phyloP scores from a whole-genome alignment of 2,329 filamentous ascomycete species.

The Aspergillus nomiae region DNA sequence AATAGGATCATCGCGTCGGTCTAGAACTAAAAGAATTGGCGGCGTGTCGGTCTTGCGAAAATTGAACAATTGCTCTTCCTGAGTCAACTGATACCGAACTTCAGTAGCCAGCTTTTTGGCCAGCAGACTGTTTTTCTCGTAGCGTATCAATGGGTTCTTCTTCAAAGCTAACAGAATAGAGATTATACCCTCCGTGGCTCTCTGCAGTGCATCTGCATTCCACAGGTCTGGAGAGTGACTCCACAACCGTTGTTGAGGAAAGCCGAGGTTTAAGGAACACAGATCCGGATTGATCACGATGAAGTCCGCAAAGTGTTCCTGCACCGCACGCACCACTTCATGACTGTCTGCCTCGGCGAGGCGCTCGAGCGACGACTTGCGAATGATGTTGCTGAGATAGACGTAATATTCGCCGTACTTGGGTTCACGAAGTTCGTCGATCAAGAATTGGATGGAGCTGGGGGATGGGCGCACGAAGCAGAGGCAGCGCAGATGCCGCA shows the following conservation, averaged over 20 bases:
- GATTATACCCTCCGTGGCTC: constrained; percentile 83
- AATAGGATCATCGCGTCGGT: constrained; percentile 90
- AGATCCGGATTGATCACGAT: constrained; percentile 93
- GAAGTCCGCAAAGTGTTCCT: constrained; percentile 97
- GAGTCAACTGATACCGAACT: constrained; percentile 87
- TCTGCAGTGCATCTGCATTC: constrained; percentile 84
- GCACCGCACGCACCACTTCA: constrained; percentile 89
- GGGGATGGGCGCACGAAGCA: constrained; percentile 91
- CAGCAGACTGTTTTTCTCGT: constrained; percentile 84
- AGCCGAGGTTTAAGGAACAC: constrained; percentile 74
- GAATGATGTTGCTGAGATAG: constrained; percentile 96
- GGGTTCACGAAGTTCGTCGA: constrained; percentile 92
- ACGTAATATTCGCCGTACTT: constrained; percentile 98
- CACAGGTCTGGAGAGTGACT: constrained; percentile 78
- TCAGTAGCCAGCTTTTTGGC: constrained; percentile 93
- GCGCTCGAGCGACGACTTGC: constrained; percentile 92
- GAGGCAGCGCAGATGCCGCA: constrained; percentile 92
- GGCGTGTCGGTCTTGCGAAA: constrained; percentile 94
- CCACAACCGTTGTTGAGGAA: constrained; percentile 78
- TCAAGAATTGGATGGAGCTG: constrained; percentile 87
- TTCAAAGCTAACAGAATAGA: constrained; percentile 86
- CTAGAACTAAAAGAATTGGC: constrained; percentile 85
- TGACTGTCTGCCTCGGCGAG: constrained; percentile 96
- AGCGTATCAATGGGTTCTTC: constrained; percentile 94
- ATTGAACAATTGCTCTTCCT: constrained; percentile 95